Percentiles rank a stretch among this genome's conserved stretches.
These are phyloP conservation scores for Ophiocordyceps sinensis DNA, from an alignment of 2,329 filamentous ascomycete genomes.

Conservation along the genomic window DNA sequence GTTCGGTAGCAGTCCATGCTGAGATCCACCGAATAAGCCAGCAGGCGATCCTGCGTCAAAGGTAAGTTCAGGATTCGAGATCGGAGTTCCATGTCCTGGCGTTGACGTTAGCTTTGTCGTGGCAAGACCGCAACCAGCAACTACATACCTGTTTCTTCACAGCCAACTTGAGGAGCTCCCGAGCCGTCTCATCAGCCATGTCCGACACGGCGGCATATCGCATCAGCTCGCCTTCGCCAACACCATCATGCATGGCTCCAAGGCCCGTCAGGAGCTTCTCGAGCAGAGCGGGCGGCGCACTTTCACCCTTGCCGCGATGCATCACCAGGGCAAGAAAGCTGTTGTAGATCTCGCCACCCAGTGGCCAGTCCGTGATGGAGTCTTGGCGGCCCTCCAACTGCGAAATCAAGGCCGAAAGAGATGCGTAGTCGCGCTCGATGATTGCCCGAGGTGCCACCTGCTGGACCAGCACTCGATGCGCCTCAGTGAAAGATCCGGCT, in stretches of 20 bases:
- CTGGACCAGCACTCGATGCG: slow-evolving; percentile 68
- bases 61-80: slow-evolving; percentile 41
- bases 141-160: slow-evolving; percentile 42
- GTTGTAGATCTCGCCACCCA: slow-evolving; percentile 67
- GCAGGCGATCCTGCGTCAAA: slow-evolving; percentile 57
- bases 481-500: slow-evolving; percentile 62
- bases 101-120: slow-evolving; percentile 1
- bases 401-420: slow-evolving; percentile 52
- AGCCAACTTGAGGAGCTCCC: slow-evolving; percentile 40
- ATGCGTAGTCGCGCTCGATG: slow-evolving; percentile 66
- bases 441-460: slow-evolving; percentile 71
- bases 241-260: slow-evolving; percentile 35
- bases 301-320: slow-evolving; percentile 24
- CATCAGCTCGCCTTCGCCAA: slow-evolving; percentile 34
- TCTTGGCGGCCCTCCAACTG: slow-evolving; percentile 53
- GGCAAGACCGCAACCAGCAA: slow-evolving; percentile 3
- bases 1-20: slow-evolving; percentile 54
- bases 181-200: slow-evolving; percentile 62
- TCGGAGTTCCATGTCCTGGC: slow-evolving; percentile 21
- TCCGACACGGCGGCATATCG: slow-evolving; percentile 59
- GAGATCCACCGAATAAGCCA: slow-evolving; percentile 56
- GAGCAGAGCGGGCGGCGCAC: slow-evolving; percentile 29
- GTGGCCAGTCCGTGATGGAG: slow-evolving; percentile 57
- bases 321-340: slow-evolving; percentile 41
- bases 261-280: slow-evolving; percentile 43